phyloP scores from a whole-genome alignment of 2,329 filamentous ascomycete genomes.

The Paramyrothecium sp. region DNA sequence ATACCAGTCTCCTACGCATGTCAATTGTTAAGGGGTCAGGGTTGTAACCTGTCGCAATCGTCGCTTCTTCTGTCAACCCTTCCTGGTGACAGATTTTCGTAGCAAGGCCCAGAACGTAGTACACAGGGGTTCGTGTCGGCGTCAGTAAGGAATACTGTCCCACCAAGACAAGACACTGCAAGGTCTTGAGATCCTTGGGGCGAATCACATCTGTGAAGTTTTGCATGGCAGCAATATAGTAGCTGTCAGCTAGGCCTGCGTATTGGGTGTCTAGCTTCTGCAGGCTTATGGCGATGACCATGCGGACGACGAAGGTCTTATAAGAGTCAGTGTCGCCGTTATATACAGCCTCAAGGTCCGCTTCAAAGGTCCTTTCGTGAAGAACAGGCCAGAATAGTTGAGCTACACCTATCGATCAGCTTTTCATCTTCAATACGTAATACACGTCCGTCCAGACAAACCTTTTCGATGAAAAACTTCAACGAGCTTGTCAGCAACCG shows the following conservation, averaged over 20 bases:
- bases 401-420: conserved; percentile 46
- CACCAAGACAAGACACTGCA: conserved; percentile 86
- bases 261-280: conserved; percentile 89
- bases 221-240: conserved; percentile 86
- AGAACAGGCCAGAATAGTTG: conserved; percentile 86
- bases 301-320: conserved; percentile 82
- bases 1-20: conserved; percentile 83
- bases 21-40: conserved; percentile 77
- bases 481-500: conserved; percentile 74
- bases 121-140: conserved; percentile 86
- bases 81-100: conserved; percentile 86
- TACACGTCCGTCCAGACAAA: conserved; percentile 32
- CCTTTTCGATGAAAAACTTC: conserved; percentile 85
- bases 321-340: conserved; percentile 73
- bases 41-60: conserved; percentile 64
- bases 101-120: conserved; percentile 88
- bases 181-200: conserved; percentile 84
- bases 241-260: conserved; percentile 91
- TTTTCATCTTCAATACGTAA: not conserved
- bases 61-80: conserved; percentile 84
- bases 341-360: conserved; percentile 80
- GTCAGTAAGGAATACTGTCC: conserved; percentile 91
- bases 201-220: conserved; percentile 80
- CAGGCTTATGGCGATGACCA: conserved; percentile 92
- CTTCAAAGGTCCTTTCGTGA: conserved; percentile 76